Conservation (phyloP, 1,284 basidiomycete genomes). For the Schizophyllum commune region DNA sequence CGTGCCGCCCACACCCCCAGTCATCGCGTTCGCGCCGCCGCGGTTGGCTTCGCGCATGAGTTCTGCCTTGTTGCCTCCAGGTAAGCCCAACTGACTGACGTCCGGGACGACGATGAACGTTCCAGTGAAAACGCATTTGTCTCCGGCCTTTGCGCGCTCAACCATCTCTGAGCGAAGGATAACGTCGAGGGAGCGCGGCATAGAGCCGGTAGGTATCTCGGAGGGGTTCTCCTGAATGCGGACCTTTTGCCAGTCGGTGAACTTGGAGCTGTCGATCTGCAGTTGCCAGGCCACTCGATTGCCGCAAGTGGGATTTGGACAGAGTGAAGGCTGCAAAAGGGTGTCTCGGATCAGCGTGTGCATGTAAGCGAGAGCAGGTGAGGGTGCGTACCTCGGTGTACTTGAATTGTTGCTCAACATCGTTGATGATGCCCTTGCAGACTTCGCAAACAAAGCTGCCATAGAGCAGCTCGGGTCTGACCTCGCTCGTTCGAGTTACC, state of each 20-base stretch:
- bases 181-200: slow-evolving; percentile 96
- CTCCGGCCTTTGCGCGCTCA: slow-evolving; percentile 96
- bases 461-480: slow-evolving; percentile 89
- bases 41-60: slow-evolving; percentile 82
- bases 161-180: slow-evolving; percentile 94
- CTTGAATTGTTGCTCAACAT: slow-evolving; percentile 99
- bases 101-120: slow-evolving; percentile 99
- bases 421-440: slow-evolving; percentile 83
- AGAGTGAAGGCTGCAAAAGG: slow-evolving; percentile 71
- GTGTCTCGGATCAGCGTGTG: not conserved
- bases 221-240: slow-evolving; percentile 98
- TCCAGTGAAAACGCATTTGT: slow-evolving; percentile 97
- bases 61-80: slow-evolving; percentile 89
- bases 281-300: slow-evolving; percentile 91
- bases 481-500: slow-evolving; percentile 96
- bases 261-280: slow-evolving; percentile 94
- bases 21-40: slow-evolving; percentile 48
- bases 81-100: slow-evolving; percentile 92
- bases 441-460: slow-evolving; percentile 92
- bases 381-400: slow-evolving; percentile 86
- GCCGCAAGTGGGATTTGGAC: slow-evolving; percentile 89
- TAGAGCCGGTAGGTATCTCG: slow-evolving; percentile 97
- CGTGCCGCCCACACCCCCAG: slow-evolving; percentile 69
- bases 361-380: not conserved
- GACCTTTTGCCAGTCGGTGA: slow-evolving; percentile 99